Conservation (phyloP, 371 early-diverging fungal genomes). For the Fennellomyces sp. region DNA sequence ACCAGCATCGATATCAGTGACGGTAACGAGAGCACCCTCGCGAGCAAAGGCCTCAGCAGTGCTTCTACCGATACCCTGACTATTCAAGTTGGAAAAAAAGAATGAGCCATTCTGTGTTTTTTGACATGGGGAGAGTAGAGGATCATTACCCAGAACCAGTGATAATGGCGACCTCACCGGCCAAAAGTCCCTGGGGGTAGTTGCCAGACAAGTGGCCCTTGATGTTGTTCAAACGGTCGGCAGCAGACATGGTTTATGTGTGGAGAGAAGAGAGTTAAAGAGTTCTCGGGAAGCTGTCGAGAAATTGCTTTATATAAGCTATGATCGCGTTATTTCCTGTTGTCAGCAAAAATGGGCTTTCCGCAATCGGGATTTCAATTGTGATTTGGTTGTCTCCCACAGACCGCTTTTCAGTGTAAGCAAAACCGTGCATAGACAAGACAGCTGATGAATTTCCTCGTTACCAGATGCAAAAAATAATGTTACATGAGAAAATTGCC, state of each 20-base stretch:
- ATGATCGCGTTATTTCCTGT: background rate
- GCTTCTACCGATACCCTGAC: slow-evolving; percentile 83
- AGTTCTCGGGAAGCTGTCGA: background rate
- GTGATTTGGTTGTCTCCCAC: background rate
- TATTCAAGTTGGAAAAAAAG: slow-evolving; percentile 19
- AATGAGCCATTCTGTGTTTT: background rate
- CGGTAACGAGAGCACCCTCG: slow-evolving; percentile 78
- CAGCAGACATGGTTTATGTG: slow-evolving; percentile 42
- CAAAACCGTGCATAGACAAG: background rate
- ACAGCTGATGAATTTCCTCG: too few relatives aligned
- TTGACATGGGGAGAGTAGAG: background rate
- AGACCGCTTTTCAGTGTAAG: background rate
- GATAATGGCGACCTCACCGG: slow-evolving; percentile 79
- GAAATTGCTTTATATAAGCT: background rate
- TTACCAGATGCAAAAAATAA: too few relatives aligned
- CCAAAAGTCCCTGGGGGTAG: slow-evolving; percentile 65
- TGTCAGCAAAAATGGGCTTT: slow-evolving; percentile 2
- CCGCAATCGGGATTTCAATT: background rate
- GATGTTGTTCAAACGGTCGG: slow-evolving; percentile 50
- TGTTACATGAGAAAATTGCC: too few relatives aligned
- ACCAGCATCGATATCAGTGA: slow-evolving; percentile 67
- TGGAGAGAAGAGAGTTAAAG: background rate
- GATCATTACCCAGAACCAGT: slow-evolving; percentile 76
- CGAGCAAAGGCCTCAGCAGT: slow-evolving; percentile 75
- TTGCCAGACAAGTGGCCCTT: slow-evolving; percentile 54